phyloP scores from a whole-genome alignment of 345 rosid species.

The Raphanus raphanistrum region DNA sequence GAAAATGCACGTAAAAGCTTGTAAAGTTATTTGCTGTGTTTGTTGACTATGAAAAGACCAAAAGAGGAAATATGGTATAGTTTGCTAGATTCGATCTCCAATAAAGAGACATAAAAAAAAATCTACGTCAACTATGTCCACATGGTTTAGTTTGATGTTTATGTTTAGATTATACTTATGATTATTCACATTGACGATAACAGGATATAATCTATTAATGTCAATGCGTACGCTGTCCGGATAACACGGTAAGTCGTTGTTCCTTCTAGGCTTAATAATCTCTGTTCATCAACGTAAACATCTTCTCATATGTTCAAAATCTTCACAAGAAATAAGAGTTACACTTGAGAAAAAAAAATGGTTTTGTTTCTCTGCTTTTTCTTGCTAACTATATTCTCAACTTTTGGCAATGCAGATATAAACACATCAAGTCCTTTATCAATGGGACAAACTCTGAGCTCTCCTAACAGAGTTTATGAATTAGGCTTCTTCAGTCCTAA shows the following conservation, averaged over 20 bases:
- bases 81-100: not conserved
- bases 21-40: not conserved
- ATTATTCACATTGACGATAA: not conserved
- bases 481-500: constrained; percentile 46
- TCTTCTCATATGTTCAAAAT: not conserved
- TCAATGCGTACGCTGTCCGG: not conserved
- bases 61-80: not conserved
- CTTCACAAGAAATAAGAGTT: not conserved
- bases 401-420: constrained; percentile 26
- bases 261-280: not conserved
- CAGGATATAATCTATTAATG: not conserved
- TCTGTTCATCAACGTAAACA: not conserved
- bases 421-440: constrained; percentile 34
- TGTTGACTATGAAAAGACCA: not conserved
- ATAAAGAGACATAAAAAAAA: not conserved
- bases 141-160: not conserved
- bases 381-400: constrained; percentile 21
- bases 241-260: not conserved
- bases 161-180: not conserved
- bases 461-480: constrained; percentile 31
- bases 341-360: not conserved
- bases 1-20: not conserved
- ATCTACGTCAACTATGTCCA: not conserved
- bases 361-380: constrained; percentile 4
- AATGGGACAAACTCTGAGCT: constrained; percentile 30